Percentiles rank a stretch among this genome's conserved stretches.
Evolutionary conservation across 2,329 filamentous ascomycete species (phyloP).

Genomic region (Harringtonia aguacate): DNA sequence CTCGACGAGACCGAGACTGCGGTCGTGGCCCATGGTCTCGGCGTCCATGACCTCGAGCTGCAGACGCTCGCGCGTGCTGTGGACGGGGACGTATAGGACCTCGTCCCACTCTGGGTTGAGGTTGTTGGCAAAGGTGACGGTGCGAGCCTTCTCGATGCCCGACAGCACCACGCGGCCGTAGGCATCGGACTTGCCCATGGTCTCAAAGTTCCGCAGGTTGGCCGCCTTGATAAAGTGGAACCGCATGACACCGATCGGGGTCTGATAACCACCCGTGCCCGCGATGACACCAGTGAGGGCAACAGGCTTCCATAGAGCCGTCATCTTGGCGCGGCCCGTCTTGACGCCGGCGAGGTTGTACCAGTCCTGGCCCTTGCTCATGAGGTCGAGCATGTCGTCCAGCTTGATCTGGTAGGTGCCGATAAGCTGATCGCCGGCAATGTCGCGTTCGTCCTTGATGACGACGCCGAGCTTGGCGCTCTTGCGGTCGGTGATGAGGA

Average conservation of each 20-base stretch:
- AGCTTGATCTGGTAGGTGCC: constrained; percentile 94
- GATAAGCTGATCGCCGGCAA: constrained; percentile 71
- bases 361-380: constrained; percentile 92
- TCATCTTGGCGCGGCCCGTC: constrained; percentile 80
- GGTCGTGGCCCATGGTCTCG: constrained; percentile 84
- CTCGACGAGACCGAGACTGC: constrained; percentile 74
- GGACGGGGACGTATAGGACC: constrained; percentile 85
- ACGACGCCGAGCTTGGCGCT: constrained; percentile 82
- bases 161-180: constrained; percentile 84
- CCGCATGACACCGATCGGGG: constrained; percentile 89
- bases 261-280: constrained; percentile 80
- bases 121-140: constrained; percentile 93
- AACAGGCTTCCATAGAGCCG: constrained; percentile 90
- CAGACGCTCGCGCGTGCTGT: constrained; percentile 73
- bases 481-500: constrained; percentile 89
- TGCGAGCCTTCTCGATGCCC: constrained; percentile 81
- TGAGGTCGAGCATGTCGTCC: constrained; percentile 83
- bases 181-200: constrained; percentile 92
- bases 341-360: constrained; percentile 77
- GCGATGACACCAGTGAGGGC: constrained; percentile 67
- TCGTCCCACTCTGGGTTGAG: constrained; percentile 94
- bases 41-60: constrained; percentile 94
- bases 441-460: constrained; percentile 89
- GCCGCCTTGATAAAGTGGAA: constrained; percentile 79
- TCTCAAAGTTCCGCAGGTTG: constrained; percentile 84